Base-by-base conservation (phyloP, 306 rosid genomes). In the Vicia sativa region DNA sequence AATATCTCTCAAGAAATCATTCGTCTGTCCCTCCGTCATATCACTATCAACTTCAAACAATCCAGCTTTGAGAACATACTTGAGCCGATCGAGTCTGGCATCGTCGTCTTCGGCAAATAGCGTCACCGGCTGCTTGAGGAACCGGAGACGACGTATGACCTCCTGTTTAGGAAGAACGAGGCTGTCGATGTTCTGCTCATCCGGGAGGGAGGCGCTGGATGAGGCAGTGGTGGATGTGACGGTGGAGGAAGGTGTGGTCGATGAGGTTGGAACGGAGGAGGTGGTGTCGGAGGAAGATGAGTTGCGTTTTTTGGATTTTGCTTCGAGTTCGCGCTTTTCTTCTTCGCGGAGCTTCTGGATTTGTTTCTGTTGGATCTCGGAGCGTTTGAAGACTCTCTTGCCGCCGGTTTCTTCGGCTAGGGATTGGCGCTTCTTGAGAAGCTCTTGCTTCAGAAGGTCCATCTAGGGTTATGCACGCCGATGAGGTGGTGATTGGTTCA, bases 1-100 rank as follows among this genome's bases (percentile, higher is more conserved):
- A 16, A 95, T 95, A 66, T 95, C 97, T 18, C 99, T 86, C 57
- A 90, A 79, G 59, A 95, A 95, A 57, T 95, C 99, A 29, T 95
- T 90, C 11, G 99, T 95, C 80, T 95, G 99, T 41, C 97, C 99
- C 79, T 90, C 96, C 1, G 96, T 95, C 95, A 87, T 90, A 70
- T 95, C 99, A 34, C 97, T 87, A 18, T 95, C 99, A 1, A 95
- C 97, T 63, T 95, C 99, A 62, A 95, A 95, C 52, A 78, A 19
- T 2, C 99, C 96, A 1, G 96, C 83, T 71, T 95, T 95, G 66
- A 95, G 74, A 18, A 95, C 96, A 23, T 85, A 77, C 52, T 95
- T 95, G 74, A 95, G 70, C 31, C 99, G 88, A 41, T 85, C 96
- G 5, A 90, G 91, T 81, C 99, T 71, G 1, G 95, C 86, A 4